phyloP scores from a whole-genome alignment of 2,329 filamentous ascomycete species.

The Ophiostoma sp. region DNA sequence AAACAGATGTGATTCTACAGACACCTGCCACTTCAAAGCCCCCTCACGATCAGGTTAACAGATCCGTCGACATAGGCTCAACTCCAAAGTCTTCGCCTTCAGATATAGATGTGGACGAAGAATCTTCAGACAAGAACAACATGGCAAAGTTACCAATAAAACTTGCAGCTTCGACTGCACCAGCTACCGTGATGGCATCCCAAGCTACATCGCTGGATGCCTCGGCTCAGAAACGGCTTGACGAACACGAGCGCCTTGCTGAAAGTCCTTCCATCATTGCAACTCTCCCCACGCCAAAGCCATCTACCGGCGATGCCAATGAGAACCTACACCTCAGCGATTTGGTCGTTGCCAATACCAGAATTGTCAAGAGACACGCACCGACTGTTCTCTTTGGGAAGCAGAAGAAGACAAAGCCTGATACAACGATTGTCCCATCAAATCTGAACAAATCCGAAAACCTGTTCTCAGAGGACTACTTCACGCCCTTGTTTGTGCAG shows the following conservation, averaged over 20 bases:
- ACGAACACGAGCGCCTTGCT: background rate
- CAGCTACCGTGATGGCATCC: background rate
- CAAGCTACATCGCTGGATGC: background rate
- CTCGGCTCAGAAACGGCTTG: background rate
- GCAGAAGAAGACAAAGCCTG: slow-evolving; percentile 45
- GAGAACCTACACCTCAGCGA: slow-evolving; percentile 19
- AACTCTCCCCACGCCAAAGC: slow-evolving; percentile 25
- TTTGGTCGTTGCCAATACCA: slow-evolving; percentile 16
- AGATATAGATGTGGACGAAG: slow-evolving; percentile 17
- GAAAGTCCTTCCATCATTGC: slow-evolving; percentile 7
- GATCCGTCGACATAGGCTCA: background rate
- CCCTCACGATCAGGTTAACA: background rate
- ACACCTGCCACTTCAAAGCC: background rate
- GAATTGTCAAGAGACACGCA: slow-evolving; percentile 24
- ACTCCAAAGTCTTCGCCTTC: background rate
- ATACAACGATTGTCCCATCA: slow-evolving; percentile 11
- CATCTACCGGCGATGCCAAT: slow-evolving; percentile 21
- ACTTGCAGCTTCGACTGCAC: background rate
- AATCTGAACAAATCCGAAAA: slow-evolving; percentile 53
- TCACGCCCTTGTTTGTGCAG: slow-evolving; percentile 57
- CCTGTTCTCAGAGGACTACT: slow-evolving; percentile 57
- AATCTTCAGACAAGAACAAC: background rate
- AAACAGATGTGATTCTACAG: background rate
- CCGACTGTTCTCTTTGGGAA: slow-evolving; percentile 29
- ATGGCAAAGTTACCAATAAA: background rate